A percentile compares a stretch with the other conserved stretches of the same genome.
Conservation (phyloP, 805 yeast genomes). For the Danielia oregonensis region DNA sequence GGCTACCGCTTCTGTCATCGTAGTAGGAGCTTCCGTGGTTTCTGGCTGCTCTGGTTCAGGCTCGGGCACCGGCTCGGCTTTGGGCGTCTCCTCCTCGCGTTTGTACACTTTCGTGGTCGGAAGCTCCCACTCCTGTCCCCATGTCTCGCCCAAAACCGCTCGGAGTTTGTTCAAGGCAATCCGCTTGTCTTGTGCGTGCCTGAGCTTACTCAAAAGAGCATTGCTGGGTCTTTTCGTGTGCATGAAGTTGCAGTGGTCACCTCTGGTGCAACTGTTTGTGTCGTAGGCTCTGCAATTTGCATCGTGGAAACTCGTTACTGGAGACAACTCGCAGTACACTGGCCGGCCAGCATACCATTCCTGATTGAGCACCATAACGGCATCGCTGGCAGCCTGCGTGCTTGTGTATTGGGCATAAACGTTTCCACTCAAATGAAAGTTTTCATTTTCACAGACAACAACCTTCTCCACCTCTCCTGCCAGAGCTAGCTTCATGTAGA, state of each 20-base stretch:
- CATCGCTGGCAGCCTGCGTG: constrained; percentile 55
- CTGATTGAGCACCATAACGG: constrained; percentile 59
- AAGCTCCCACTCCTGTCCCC: constrained; percentile 17
- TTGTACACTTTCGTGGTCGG: constrained; percentile 9
- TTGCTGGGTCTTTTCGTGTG: constrained; percentile 62
- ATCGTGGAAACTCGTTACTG: constrained; percentile 65
- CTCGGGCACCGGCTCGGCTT: neutral
- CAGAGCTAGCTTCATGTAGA: constrained; percentile 56
- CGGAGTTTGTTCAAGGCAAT: constrained; percentile 14
- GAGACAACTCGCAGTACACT: constrained; percentile 72
- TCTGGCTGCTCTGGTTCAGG: neutral
- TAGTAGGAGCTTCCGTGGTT: neutral
- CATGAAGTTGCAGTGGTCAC: constrained; percentile 82
- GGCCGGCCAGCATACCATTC: constrained; percentile 84
- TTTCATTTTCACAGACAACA: constrained; percentile 78
- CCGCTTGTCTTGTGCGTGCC: constrained; percentile 33
- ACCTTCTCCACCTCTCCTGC: constrained; percentile 55
- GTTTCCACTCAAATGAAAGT: constrained; percentile 81
- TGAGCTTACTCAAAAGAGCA: constrained; percentile 39
- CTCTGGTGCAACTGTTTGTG: constrained; percentile 63
- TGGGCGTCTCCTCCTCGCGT: neutral
- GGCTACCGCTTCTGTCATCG: constrained; percentile 15
- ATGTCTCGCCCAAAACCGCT: constrained; percentile 10
- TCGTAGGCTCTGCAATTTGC: constrained; percentile 76
- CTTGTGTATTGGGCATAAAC: constrained; percentile 65